Conservation (phyloP, 768 basidiomycete species). For the Collybia sordida region DNA sequence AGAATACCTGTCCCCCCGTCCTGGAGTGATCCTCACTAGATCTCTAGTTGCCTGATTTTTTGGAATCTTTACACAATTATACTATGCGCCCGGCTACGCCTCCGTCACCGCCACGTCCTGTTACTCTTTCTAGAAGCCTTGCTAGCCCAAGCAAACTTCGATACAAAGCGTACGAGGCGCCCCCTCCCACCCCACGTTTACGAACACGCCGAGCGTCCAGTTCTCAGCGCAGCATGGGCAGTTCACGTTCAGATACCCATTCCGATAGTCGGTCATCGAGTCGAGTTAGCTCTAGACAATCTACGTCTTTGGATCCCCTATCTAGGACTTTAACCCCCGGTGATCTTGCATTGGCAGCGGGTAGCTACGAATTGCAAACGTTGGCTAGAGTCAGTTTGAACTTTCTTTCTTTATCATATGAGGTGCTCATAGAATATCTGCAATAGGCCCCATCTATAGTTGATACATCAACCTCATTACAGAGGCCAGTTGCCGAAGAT, state of each 20-base stretch:
- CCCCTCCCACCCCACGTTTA: slow-evolving; percentile 48
- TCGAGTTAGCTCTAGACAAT: slow-evolving; percentile 26
- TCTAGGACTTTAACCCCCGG: slow-evolving; percentile 38
- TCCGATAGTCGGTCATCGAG: slow-evolving; percentile 22
- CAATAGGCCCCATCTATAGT: background rate
- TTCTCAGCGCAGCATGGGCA: slow-evolving; percentile 24
- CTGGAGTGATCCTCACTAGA: background rate
- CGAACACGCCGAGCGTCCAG: slow-evolving; percentile 28
- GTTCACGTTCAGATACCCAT: slow-evolving; percentile 35
- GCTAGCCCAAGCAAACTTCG: slow-evolving; percentile 51
- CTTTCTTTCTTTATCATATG: background rate
- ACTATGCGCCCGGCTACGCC: slow-evolving; percentile 6
- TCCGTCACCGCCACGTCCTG: slow-evolving; percentile 14
- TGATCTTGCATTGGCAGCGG: slow-evolving; percentile 42
- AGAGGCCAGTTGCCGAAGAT: slow-evolving; percentile 12
- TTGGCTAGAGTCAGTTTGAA: slow-evolving; percentile 16
- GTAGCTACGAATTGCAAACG: slow-evolving; percentile 27
- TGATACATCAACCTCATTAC: background rate
- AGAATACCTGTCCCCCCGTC: slow-evolving; percentile 17
- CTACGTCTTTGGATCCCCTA: slow-evolving; percentile 19
- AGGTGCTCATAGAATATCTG: background rate
- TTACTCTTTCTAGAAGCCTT: slow-evolving; percentile 16
- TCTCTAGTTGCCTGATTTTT: slow-evolving; percentile 65
- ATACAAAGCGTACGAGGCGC: slow-evolving; percentile 71
- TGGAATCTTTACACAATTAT: slow-evolving; percentile 38